A percentile compares a stretch with the other conserved stretches of the same genome.
phyloP scores from a whole-genome alignment of 805 yeast species.

The Yarrowia sp. region DNA sequence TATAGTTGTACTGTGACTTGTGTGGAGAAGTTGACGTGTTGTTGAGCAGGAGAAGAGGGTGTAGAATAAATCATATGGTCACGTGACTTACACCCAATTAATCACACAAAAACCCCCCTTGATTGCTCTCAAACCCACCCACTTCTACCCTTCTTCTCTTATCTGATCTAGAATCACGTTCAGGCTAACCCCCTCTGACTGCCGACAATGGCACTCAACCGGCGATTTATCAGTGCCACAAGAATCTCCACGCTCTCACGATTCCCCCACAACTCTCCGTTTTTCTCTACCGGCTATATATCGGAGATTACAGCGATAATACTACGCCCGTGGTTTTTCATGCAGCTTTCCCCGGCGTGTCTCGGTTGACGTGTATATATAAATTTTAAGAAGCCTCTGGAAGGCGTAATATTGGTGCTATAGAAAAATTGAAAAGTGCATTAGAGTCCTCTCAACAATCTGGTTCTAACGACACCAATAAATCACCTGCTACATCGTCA shows the following conservation, averaged over 20 bases:
- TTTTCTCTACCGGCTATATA: background rate
- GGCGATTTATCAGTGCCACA: background rate
- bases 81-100: background rate
- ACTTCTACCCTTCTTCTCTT: background rate
- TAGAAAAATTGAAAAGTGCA: background rate
- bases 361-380: background rate
- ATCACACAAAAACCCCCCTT: background rate
- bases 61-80: background rate
- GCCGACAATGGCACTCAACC: background rate
- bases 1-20: background rate
- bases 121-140: background rate
- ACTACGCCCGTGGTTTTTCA: background rate
- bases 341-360: conserved; percentile 12
- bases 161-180: conserved; percentile 3
- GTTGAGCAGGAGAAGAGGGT: background rate
- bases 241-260: background rate
- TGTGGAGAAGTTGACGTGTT: background rate
- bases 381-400: background rate
- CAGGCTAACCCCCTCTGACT: too few relatives aligned
- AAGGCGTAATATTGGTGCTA: background rate
- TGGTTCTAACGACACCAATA: too few relatives aligned
- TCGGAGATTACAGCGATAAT: background rate
- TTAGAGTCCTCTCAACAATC: background rate
- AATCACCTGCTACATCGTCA: too few relatives aligned
- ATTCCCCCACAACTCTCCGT: background rate